Conservation (phyloP, 2,329 filamentous ascomycete genomes). For the Epicoccum nigrum region DNA sequence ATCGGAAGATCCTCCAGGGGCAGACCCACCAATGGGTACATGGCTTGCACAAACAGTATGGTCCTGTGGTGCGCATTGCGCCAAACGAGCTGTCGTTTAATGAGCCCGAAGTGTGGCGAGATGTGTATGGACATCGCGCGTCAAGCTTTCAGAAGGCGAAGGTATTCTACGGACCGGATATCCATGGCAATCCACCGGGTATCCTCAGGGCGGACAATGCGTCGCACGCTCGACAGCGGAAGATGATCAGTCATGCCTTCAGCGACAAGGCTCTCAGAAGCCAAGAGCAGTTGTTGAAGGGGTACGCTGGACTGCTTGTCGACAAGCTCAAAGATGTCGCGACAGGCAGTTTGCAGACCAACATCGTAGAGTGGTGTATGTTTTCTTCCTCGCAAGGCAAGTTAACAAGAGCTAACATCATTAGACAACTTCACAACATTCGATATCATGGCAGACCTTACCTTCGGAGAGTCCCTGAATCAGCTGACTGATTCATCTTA, state of each 20-base stretch:
- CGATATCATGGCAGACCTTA: constrained; percentile 41
- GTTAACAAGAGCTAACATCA: background rate
- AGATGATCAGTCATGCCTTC: constrained; percentile 47
- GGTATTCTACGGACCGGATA: constrained; percentile 40
- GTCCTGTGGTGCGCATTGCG: constrained; percentile 46
- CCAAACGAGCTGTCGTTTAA: constrained; percentile 50
- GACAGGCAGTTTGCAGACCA: constrained; percentile 9
- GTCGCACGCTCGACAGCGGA: constrained; percentile 43
- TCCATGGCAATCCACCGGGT: constrained; percentile 26
- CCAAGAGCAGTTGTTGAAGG: constrained; percentile 45
- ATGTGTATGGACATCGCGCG: constrained; percentile 47
- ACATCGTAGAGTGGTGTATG: constrained; percentile 32
- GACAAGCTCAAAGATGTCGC: constrained; percentile 39
- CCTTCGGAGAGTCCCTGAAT: constrained; percentile 41
- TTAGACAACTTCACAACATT: constrained; percentile 13
- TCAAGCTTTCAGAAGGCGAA: constrained; percentile 40
- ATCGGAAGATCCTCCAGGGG: constrained; percentile 28
- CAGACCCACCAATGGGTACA: constrained; percentile 21
- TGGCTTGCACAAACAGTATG: constrained; percentile 46
- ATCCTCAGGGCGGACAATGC: constrained; percentile 36
- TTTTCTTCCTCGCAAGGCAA: background rate
- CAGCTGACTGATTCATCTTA: constrained; percentile 39
- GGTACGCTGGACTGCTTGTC: constrained; percentile 48
- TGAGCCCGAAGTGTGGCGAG: constrained; percentile 44
- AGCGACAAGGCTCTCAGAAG: constrained; percentile 45